These are phyloP conservation scores for Coemansia umbellata DNA, from an alignment of 192 early-diverging fungal genomes.

Conservation along the genomic window DNA sequence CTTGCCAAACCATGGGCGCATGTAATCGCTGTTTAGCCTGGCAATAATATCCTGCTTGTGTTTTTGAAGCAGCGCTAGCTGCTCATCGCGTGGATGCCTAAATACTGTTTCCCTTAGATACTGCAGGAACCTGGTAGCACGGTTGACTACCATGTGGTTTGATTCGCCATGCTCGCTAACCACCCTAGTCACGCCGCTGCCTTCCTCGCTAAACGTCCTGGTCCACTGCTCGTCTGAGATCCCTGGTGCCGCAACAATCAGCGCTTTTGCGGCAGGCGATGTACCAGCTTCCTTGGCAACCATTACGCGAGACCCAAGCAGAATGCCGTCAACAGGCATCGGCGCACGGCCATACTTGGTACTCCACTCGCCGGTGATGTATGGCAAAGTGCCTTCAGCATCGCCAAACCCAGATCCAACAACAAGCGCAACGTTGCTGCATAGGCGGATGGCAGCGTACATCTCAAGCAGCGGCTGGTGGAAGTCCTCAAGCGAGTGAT, in stretches of 20 bases:
- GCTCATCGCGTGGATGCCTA: conserved; percentile 77
- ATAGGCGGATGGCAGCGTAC: conserved; percentile 64
- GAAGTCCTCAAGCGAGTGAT: conserved; percentile 95
- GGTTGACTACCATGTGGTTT: conserved; percentile 88
- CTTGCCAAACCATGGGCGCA: conserved; percentile 92
- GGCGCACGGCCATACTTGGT: conserved; percentile 69
- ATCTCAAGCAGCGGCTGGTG: conserved; percentile 79
- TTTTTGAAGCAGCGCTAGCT: conserved; percentile 62
- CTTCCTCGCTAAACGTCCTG: conserved; percentile 69
- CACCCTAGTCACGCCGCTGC: conserved; percentile 81
- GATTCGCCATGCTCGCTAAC: conserved; percentile 90
- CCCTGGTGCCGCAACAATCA: conserved; percentile 77
- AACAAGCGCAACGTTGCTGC: conserved; percentile 76
- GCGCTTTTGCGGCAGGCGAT: conserved; percentile 1
- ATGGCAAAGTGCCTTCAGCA: conserved; percentile 76
- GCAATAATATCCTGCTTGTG: conserved; percentile 71
- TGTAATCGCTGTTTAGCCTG: conserved; percentile 59
- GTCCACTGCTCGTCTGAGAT: conserved; percentile 79
- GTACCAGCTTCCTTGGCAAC: conserved; percentile 76
- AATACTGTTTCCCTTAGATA: conserved; percentile 80
- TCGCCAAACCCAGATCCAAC: conserved; percentile 89
- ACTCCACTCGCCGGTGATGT: conserved; percentile 92
- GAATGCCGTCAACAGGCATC: conserved; percentile 94
- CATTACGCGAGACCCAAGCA: conserved; percentile 92
- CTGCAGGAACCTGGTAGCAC: conserved; percentile 72